Evolutionary conservation across 2,329 filamentous ascomycete species (phyloP).

Genomic region (Nannizziopsis arthrosporioides): DNA sequence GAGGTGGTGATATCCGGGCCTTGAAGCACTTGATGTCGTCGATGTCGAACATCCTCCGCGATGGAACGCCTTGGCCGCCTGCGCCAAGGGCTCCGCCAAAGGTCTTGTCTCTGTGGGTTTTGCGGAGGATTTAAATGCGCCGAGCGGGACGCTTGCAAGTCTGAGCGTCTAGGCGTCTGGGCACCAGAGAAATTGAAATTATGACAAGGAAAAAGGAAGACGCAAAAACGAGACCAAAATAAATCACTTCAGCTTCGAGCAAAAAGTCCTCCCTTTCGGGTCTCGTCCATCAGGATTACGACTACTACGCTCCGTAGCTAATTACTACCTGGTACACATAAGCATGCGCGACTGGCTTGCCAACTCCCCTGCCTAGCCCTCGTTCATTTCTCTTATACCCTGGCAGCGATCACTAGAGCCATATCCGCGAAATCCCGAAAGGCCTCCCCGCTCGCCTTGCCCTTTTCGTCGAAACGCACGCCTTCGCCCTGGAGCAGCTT

Average conservation of each 20-base stretch:
- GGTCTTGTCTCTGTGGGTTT: not conserved
- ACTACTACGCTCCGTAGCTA: no score
- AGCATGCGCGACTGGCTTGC: no score
- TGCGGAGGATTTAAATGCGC: no score
- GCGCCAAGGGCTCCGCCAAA: slow-evolving; percentile 6
- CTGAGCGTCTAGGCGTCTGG: no score
- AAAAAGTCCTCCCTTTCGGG: no score
- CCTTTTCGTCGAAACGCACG: slow-evolving; percentile 34
- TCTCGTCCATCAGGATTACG: no score
- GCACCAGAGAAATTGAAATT: no score
- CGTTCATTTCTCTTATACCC: not conserved
- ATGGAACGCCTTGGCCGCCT: slow-evolving; percentile 2
- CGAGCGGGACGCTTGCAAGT: no score
- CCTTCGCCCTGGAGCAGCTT: slow-evolving; percentile 34
- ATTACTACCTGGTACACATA: no score
- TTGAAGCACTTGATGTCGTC: slow-evolving; percentile 4
- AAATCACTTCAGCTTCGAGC: no score
- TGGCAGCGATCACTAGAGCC: slow-evolving; percentile 3
- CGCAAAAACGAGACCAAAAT: no score
- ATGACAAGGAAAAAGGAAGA: no score
- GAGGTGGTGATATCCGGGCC: not conserved
- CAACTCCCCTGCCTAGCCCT: not conserved
- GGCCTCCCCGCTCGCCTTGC: slow-evolving; percentile 28
- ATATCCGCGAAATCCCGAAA: slow-evolving; percentile 25
- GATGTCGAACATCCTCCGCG: not conserved